Evolutionary conservation across 1,139 yeast species (phyloP), one percentile per base, ranked within the genome.

Genomic region (Geotrichum restrictum): DNA sequence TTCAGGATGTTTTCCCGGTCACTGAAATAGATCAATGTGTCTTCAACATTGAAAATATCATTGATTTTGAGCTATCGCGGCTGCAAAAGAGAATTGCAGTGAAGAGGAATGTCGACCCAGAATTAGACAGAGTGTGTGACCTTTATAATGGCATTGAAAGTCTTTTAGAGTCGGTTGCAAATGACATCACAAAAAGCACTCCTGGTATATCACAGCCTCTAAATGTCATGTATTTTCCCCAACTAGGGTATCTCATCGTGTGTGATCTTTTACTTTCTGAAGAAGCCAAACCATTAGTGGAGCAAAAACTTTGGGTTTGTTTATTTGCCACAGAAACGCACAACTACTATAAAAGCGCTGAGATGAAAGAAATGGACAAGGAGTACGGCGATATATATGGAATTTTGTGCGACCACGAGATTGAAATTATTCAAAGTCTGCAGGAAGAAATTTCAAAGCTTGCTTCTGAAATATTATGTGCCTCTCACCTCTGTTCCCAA

Each of bases 161-260:
- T 1, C 59, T 68, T 2, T 58, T 75, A 13, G 56, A 62, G 2
- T 54, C 61, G 1, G 62, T 64, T 2, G 71, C 76, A 0, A 41
- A 44, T 18, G 55, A 58, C 1, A 52, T 65, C 5, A 48, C 59
- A 0, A 49, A 49, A 1, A 56, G 57, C 3, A 42, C 63, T 1
- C 63, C 60, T 1, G 34, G 41, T 4, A 51, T 57, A 11, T 45
- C 52, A 3, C 45, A 45, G 3, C 54, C 52, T 18, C 48, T 73
- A 3, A 74, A 72, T 53, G 71, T 71, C 1, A 69, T 73, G 1
- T 76, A 76, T 55, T 72, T 76, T 24, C 78, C 78, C 6, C 78
- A 75, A 50, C 55, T 77, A 31, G 80, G 80, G 0, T 77, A 70
- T 52, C 60, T 76, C 43, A 60, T 74, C 7, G 56, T 51, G 14